Evolutionary conservation across 805 yeast species (phyloP), one percentile per base, ranked within the genome.

Genomic region (Kluyveromyces aestuarii): DNA sequence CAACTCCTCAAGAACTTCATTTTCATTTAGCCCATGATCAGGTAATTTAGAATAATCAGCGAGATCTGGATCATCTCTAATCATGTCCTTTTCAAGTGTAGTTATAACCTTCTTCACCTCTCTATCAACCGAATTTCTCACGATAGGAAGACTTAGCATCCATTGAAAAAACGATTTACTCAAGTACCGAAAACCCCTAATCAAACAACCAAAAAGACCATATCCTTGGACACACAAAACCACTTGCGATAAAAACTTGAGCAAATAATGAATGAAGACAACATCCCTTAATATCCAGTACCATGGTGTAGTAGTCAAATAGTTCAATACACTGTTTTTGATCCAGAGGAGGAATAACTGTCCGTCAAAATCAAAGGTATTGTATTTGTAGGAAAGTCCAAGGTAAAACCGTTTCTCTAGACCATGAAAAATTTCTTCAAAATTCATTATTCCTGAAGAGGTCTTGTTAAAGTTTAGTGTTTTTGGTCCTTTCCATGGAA

Each of bases 31-130:
- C 0, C 96, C 96, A 0, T 58, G 41, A 1, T 56, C 59, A 0
- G 98, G 98, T 5, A 91, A 47, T 10, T 46, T 41, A 4, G 64
- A 61, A 57, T 76, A 79, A 52, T 75, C 75, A 13, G 62, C 56
- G 38, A 80, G 65, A 0, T 59, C 55, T 0, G 69, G 69, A 47
- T 81, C 77, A 50, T 79, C 78, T 49, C 73, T 72, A 45, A 90
- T 76, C 49, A 91, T 57, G 18, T 74, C 73, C 0, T 66, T 54
- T 52, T 89, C 88, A 35, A 91, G 66, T 19, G 71, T 69, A 0
- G 42, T 61, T 2, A 76, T 63, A 0, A 77, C 77, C 41, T 69
- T 70, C 5, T 50, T 50, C 1, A 90, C 73, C 59, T 90, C 90
- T 25, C 64, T 58, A 37, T 82, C 80, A 7, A 91, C 83, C 55